These are phyloP conservation scores for Jaenimonas drosophilae DNA, from an alignment of 208 protist genomes.

Conservation along the genomic window DNA sequence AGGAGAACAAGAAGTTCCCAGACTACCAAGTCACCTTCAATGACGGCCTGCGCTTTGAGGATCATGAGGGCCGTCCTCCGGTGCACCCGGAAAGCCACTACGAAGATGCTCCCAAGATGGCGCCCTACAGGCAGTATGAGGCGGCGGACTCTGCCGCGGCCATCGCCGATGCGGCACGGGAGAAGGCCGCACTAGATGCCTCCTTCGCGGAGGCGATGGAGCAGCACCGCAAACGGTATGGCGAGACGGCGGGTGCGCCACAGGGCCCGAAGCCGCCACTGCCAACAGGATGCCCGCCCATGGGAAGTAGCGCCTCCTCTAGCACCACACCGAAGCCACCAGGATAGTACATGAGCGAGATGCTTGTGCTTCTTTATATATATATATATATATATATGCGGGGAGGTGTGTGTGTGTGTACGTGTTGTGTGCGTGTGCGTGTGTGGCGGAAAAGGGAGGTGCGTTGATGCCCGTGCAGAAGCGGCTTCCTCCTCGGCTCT, in stretches of 20 bases:
- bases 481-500: neutral
- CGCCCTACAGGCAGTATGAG: conserved; percentile 65
- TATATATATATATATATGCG: conserved; percentile 11
- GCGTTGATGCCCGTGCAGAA: too few species aligned
- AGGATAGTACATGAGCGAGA: conserved; percentile 1
- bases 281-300: conserved; percentile 47
- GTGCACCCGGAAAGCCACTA: conserved; percentile 76
- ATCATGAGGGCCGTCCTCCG: conserved; percentile 72
- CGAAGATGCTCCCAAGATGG: conserved; percentile 74
- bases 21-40: conserved; percentile 86
- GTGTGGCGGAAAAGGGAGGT: neutral
- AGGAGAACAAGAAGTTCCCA: conserved; percentile 29
- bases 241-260: conserved; percentile 36
- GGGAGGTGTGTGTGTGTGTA: neutral
- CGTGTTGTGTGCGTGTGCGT: neutral
- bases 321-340: neutral
- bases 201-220: conserved; percentile 67
- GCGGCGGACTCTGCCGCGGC: conserved; percentile 35
- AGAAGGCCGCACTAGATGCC: conserved; percentile 23
- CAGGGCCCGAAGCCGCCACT: conserved; percentile 23
- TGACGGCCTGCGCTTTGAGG: conserved; percentile 80
- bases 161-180: conserved; percentile 16
- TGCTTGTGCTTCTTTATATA: conserved; percentile 2
- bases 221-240: conserved; percentile 38
- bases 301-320: neutral